Evolutionary conservation across 1,284 basidiomycete species (phyloP).

Genomic region (Microbotryum saponariae): DNA sequence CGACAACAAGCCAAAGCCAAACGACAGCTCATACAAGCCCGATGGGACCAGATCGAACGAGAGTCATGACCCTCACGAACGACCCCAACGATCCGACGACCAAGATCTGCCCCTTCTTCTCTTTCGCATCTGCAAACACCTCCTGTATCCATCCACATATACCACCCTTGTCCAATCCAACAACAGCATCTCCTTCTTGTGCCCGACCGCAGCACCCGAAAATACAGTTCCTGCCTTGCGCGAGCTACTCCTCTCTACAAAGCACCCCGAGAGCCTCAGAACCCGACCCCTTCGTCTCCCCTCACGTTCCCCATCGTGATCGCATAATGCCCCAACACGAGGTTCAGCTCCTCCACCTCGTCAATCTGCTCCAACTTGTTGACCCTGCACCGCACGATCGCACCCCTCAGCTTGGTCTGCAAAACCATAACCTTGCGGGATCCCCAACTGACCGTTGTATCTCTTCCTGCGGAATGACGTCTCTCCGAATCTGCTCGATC

Average conservation of each 20-base stretch:
- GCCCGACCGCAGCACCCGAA: no score
- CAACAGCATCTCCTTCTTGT: no score
- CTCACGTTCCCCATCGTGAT: conserved; percentile 42
- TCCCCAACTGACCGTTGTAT: conserved; percentile 53
- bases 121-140: no score
- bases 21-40: conserved; percentile 13
- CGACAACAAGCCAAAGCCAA: conserved; percentile 14
- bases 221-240: no score
- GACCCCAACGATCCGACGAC: no score
- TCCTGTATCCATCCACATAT: no score
- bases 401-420: background rate
- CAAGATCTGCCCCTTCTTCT: no score
- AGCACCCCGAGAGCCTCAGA: no score
- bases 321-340: conserved; percentile 78
- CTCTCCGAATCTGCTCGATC: conserved; percentile 58
- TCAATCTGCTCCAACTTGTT: conserved; percentile 73
- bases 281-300: background rate
- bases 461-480: conserved; percentile 53
- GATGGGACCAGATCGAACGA: conserved; percentile 27
- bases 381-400: conserved; percentile 49
- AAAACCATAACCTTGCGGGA: no score
- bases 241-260: no score
- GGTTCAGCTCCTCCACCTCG: conserved; percentile 81
- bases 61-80: conserved; percentile 9
- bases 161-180: no score